Evolutionary conservation across 495 filamentous ascomycete genomes (phyloP), one percentile per base, ranked within the genome.

Genomic region (Clavariopsis aquatica): DNA sequence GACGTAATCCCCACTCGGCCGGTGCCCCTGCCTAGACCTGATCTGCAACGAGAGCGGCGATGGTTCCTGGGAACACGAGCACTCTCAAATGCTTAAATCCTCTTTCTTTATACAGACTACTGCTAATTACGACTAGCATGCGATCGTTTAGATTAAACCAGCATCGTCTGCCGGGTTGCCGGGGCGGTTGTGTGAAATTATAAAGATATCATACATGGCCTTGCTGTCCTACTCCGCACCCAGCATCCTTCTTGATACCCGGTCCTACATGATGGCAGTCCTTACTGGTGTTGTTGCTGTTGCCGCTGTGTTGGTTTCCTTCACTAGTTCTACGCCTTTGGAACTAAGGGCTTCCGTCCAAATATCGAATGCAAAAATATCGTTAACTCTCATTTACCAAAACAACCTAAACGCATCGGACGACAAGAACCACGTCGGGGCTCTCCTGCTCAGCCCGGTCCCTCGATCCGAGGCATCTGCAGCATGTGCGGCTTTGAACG

Each of bases 351-450:
- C 28, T 57, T 2, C 49, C 10, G 27, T 49, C 8, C 12, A n/a
- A 24, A 52, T 52, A 12, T 59, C 65, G 13, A 81, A 80, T 61
- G 64, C 72, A 13, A 62, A 71, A 34, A 75, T 74, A 0, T 81
- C 79, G 17, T 63, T 80, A 38, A 79, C 77, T 6, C 64, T 80
- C 3, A 57, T 80, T 7, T 80, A 78, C 46, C 79, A 81, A 62
- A 81, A 81, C 69, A 80, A 80, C 57, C 66, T 81, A 17, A 81
- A 81, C 60, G 62, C 68, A n/a, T 74, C 75, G 9, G 79, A 81
- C 61, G 75, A 78, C 64, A 72, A 59, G 9, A 80, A 79, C 58
- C 79, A 81, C 68, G 69, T 76, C 23, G 75, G 78, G 12, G 78
- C 77, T 28, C 72, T 81, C 28, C 63, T 80, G 12, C 71, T 81